phyloP scores from a whole-genome alignment of 169 alveolate genomes.

The Neospora caninum region DNA sequence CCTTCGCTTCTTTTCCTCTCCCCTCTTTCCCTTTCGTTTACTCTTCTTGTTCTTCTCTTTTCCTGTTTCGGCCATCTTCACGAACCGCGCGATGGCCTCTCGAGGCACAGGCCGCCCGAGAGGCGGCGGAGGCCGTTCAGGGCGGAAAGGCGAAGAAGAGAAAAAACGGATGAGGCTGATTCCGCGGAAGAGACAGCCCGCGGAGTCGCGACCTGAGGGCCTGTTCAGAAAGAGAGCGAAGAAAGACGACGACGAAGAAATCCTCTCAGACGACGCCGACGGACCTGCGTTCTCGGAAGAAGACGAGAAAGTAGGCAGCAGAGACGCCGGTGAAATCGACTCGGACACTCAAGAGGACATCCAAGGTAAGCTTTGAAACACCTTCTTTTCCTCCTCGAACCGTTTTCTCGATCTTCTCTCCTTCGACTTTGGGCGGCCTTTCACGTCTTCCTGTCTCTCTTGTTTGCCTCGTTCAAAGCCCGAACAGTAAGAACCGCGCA shows the following conservation, averaged over 20 bases:
- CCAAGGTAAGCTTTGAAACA: background rate
- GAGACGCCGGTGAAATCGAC: background rate
- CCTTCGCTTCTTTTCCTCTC: background rate
- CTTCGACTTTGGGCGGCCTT: background rate
- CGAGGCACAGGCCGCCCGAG: no score
- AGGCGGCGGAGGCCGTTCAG: no score
- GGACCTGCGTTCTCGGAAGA: background rate
- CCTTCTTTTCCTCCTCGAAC: no score
- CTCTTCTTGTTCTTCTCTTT: background rate
- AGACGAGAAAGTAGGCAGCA: background rate
- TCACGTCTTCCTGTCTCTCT: no score
- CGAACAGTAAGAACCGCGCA: no score
- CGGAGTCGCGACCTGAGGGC: background rate
- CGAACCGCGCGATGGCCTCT: background rate
- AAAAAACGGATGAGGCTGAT: background rate
- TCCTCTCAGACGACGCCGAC: background rate
- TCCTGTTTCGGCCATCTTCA: background rate
- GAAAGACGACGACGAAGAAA: conserved; percentile 2
- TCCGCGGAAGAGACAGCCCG: background rate
- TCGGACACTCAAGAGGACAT: no score
- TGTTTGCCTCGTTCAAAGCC: no score
- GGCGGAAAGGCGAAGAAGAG: background rate
- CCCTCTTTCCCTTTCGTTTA: background rate
- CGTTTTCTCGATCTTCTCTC: background rate
- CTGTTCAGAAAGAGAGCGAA: background rate